Base-by-base conservation (phyloP, 805 yeast species). In the Hagleromyces aurorensis region DNA sequence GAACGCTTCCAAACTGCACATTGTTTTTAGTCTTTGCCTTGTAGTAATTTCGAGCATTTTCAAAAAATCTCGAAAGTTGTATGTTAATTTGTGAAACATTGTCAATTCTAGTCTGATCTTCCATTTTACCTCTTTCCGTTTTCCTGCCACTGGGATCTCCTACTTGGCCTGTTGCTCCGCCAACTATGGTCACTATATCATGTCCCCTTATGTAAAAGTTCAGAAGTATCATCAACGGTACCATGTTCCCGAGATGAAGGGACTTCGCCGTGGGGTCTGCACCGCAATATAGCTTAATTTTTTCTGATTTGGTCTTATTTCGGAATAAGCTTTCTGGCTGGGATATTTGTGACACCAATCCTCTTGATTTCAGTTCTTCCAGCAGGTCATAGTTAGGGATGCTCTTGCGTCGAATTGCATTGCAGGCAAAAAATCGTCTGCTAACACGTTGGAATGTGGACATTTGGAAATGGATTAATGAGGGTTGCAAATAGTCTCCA, bases 111-210 rank as follows among this genome's bases (percentile, higher is more conserved):
- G 62, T 66, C 2, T 59, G 50, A 4, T 61, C 63, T n/a, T 63
- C 74, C 64, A 87, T 67, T 10, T 57, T 62, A 7, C 59, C 55
- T 33, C 98, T 66, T 48, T 86, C 96, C 0, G 87, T 72, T 0
- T 69, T 61, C 43, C 96, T 67, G 0, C 97, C 98, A 30, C 95
- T 83, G 6, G 98, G 98, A 55, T 91, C 98, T 6, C 98, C 98
- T 2, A 91, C 94, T 8, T 72, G 70, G 6, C 96, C 97, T 0
- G 98, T 91, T 5, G 97, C 98, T 14, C 94, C 94, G 12, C 95
- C 95, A 11, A 91, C 86, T 5, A 89, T 55, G 0, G 89, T 85
- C 5, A 78, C 73, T n/a, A 85, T 73, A 37, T 72, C 70, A 52
- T 86, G 95, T 2, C 98, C 98, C 19, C 91, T 63, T 18, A 86